These are phyloP conservation scores for Gamsiella multidivaricata DNA, from an alignment of 192 early-diverging fungal genomes.

Conservation along the genomic window DNA sequence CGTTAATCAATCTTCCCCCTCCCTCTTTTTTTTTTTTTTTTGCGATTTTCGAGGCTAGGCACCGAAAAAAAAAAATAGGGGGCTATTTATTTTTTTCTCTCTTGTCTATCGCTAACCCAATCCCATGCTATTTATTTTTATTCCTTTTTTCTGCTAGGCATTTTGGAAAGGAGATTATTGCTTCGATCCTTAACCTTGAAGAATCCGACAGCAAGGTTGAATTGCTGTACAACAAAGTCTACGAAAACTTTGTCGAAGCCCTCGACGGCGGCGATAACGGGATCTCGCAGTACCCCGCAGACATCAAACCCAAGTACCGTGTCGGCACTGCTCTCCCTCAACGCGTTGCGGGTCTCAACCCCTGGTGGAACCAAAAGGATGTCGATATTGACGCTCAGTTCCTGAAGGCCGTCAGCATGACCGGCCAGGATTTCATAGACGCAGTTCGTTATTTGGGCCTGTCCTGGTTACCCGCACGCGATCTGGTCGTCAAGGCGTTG, in stretches of 20 bases:
- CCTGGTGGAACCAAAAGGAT: constrained; percentile 93
- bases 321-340: constrained; percentile 85
- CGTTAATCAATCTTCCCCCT: background rate
- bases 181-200: constrained; percentile 61
- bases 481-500: constrained; percentile 83
- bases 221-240: constrained; percentile 83
- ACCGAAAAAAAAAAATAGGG: no score
- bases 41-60: no score
- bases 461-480: constrained; percentile 90
- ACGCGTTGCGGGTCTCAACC: constrained; percentile 88
- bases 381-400: constrained; percentile 77
- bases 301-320: constrained; percentile 82
- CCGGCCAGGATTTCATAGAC: constrained; percentile 81
- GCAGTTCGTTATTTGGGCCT: constrained; percentile 76
- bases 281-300: constrained; percentile 85
- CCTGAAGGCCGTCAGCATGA: constrained; percentile 73
- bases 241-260: constrained; percentile 85
- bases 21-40: constrained; percentile 4
- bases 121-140: background rate
- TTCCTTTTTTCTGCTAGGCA: constrained; percentile 59
- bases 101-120: background rate
- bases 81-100: no score
- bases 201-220: constrained; percentile 68
- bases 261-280: constrained; percentile 92
- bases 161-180: constrained; percentile 88